phyloP scores from a whole-genome alignment of 148 eudicot species.

The Silene uniflora region DNA sequence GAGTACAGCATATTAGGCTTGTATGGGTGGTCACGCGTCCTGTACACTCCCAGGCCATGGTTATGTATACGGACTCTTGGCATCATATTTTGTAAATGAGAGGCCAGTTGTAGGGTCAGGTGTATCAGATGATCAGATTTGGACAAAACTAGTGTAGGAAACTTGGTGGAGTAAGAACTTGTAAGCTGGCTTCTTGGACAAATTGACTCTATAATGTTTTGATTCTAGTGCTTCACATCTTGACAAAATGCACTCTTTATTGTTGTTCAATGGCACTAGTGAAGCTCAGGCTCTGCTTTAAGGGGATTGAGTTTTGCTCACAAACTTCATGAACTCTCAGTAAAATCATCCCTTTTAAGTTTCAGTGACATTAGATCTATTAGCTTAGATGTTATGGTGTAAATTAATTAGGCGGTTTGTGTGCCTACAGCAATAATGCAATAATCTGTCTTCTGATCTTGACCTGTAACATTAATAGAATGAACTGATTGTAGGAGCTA shows the following conservation, averaged over 20 bases:
- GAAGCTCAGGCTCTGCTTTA: background rate
- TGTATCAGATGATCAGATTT: background rate
- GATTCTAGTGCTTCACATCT: background rate
- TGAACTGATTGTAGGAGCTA: constrained; percentile 60
- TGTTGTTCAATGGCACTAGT: background rate
- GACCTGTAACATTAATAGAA: background rate
- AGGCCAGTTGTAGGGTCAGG: background rate
- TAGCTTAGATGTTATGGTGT: background rate
- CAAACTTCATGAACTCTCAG: background rate
- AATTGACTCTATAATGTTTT: background rate
- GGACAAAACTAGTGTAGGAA: background rate
- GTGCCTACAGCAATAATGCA: background rate
- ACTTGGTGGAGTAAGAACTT: background rate
- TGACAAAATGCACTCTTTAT: background rate
- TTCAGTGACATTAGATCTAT: background rate
- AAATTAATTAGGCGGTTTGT: background rate
- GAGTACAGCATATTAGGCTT: background rate
- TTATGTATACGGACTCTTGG: background rate
- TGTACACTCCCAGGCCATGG: background rate
- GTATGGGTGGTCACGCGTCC: background rate
- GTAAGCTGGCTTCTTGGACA: background rate
- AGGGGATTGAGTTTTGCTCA: background rate
- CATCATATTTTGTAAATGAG: background rate
- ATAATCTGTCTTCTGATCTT: background rate
- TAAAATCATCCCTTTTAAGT: background rate